These are phyloP conservation scores for Vaucheria bursata DNA, from an alignment of 352 stramenopile genomes.

Conservation along the genomic window DNA sequence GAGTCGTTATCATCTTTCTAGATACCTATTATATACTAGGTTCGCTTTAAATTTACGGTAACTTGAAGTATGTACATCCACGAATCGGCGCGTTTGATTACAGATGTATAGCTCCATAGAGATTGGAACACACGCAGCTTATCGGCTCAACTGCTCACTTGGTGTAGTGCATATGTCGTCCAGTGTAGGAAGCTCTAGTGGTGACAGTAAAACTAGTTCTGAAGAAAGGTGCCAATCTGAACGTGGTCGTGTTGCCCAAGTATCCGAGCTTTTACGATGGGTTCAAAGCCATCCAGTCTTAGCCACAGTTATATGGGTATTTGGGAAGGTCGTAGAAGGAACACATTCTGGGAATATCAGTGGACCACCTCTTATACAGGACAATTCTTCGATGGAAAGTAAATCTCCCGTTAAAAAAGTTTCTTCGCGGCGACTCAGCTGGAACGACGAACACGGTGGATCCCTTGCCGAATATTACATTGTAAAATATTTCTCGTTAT, in stretches of 20 bases:
- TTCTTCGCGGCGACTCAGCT: slow-evolving; percentile 23
- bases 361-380: neutral
- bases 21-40: too few relatives aligned
- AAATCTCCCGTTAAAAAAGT: neutral
- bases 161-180: too few relatives aligned
- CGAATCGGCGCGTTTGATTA: too few relatives aligned
- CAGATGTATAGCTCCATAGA: too few relatives aligned
- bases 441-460: slow-evolving; percentile 33
- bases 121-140: too few relatives aligned
- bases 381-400: neutral
- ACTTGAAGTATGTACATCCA: too few relatives aligned
- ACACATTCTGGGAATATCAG: neutral
- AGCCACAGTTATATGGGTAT: slow-evolving; percentile 4
- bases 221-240: too few relatives aligned
- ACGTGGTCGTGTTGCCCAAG: neutral
- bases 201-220: too few relatives aligned
- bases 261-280: neutral
- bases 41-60: too few relatives aligned
- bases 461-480: slow-evolving; percentile 34
- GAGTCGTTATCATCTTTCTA: too few relatives aligned
- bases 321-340: neutral
- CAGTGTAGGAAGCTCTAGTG: too few relatives aligned
- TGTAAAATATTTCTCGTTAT: neutral
- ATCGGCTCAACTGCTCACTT: too few relatives aligned
- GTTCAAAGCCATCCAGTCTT: neutral